Evolutionary conservation across 2,329 filamentous ascomycete genomes (phyloP), one percentile per base, ranked within the genome.

Genomic region (Monilinia vaccinii-corymbosi): DNA sequence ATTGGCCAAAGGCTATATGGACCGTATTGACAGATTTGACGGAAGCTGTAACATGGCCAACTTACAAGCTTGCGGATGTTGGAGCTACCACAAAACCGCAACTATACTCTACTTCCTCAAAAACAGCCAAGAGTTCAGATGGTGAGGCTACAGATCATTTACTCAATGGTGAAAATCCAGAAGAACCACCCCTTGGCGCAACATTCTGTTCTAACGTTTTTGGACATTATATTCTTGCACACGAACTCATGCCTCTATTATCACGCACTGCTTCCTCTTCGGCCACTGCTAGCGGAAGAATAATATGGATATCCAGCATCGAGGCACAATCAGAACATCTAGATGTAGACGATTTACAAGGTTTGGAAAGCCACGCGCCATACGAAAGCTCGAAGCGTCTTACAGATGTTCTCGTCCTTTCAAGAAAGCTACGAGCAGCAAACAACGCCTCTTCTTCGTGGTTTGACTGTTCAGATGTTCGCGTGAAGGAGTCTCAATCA

Each of bases 201-300:
- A 84, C 96, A 21, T 99, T 97, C 72, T 88, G 87, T 71, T 87
- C 93, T 53, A 97, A 97, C 71, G 81, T 96, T 34, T 97, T 99
- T 71, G 94, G 94, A 0, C 94, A 99, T 75, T 97, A 99, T 72
- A 76, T 97, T 69, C 83, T 99, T 28, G 83, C 84, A 18, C 92
- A 96, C 72, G 84, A 87, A 70, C 80, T 97, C 13, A 80, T 88
- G 66, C 87, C 90, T 0, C 77, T 97, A 13, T 80, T 99, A 9
- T 71, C 69, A 40, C 65, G 60, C 11, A 65, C 68, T 21, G 62
- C 66, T 31, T 65, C 69, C 4, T 47, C 66, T 8, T 62, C 66
- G 7, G 61, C 66, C 9, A 61, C 60, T 42, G 42, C 56, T 21
- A 67, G 68, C n/a, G 68, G 69, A 8, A 70, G 68, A 51, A 81